Conservation (phyloP, 257 asterid genomes). For the Nicotiana sylvestris region DNA sequence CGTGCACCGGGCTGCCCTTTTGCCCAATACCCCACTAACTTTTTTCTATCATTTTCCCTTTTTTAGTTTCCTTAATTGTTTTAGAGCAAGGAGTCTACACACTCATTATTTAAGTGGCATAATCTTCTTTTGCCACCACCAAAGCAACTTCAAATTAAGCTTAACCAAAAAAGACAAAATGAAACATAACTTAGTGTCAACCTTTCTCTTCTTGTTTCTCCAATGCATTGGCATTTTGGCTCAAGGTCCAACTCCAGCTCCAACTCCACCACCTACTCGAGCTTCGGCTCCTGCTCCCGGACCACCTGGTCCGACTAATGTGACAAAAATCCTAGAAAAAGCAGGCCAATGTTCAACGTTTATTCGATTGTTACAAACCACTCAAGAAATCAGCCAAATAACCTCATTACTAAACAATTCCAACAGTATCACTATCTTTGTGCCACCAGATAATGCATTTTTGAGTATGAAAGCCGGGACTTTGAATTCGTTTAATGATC, state of each 20-base stretch:
- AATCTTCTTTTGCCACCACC: neutral
- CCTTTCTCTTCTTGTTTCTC: conserved; percentile 17
- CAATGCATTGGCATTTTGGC: conserved; percentile 17
- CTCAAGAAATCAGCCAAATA: conserved; percentile 44
- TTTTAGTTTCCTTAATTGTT: neutral
- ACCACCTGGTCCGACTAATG: conserved; percentile 40
- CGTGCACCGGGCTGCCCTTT: too few species aligned
- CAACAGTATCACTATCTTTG: conserved; percentile 43
- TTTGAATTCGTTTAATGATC: conserved; percentile 36
- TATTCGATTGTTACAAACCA: conserved; percentile 46
- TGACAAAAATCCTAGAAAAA: conserved; percentile 51
- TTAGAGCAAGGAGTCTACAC: neutral
- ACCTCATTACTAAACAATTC: conserved; percentile 47
- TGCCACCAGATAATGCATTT: conserved; percentile 46
- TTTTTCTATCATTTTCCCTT: neutral
- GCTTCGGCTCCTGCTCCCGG: conserved; percentile 33
- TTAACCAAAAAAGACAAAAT: neutral
- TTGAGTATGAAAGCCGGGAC: conserved; percentile 36
- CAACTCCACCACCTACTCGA: neutral
- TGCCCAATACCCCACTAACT: neutral
- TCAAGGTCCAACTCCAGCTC: conserved; percentile 25
- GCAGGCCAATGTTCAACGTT: conserved; percentile 43
- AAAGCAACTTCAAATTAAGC: neutral
- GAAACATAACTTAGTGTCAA: conserved; percentile 4
- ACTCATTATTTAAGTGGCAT: conserved; percentile 7